phyloP scores from a whole-genome alignment of 257 asterid genomes.

The Petrea volubilis region DNA sequence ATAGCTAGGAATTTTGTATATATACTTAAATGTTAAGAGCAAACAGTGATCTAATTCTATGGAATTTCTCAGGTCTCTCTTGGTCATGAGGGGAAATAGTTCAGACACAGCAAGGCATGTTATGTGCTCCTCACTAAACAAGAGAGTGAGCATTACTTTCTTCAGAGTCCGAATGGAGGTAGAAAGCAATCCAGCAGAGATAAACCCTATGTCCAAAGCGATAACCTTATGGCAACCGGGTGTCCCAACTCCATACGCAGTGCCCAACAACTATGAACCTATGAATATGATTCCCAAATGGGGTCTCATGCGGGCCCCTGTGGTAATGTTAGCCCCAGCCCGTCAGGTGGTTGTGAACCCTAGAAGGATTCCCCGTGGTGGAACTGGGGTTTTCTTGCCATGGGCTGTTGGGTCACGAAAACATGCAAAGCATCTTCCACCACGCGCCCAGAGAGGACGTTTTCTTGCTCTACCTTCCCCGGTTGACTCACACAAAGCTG shows the following conservation, averaged over 20 bases:
- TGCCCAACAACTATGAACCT: slow-evolving; percentile 43
- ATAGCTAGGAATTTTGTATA: background rate
- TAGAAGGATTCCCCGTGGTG: slow-evolving; percentile 65
- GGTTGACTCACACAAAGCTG: slow-evolving; percentile 37
- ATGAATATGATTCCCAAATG: slow-evolving; percentile 66
- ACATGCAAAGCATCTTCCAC: slow-evolving; percentile 81
- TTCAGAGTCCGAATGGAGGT: slow-evolving; percentile 64
- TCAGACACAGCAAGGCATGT: slow-evolving; percentile 92
- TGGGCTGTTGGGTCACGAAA: slow-evolving; percentile 66
- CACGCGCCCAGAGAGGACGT: slow-evolving; percentile 81
- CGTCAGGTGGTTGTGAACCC: slow-evolving; percentile 58
- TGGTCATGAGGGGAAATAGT: slow-evolving; percentile 95
- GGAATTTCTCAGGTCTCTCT: slow-evolving; percentile 60
- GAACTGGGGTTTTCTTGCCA: slow-evolving; percentile 94
- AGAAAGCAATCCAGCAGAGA: slow-evolving; percentile 34
- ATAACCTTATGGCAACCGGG: slow-evolving; percentile 86
- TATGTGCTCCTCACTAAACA: slow-evolving; percentile 85
- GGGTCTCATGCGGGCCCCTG: slow-evolving; percentile 67
- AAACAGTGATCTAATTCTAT: background rate
- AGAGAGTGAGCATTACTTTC: slow-evolving; percentile 81
- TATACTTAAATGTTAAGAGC: background rate
- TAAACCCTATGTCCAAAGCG: slow-evolving; percentile 39
- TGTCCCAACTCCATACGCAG: slow-evolving; percentile 44
- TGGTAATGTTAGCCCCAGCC: slow-evolving; percentile 72
- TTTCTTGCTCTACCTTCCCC: slow-evolving; percentile 67